These are phyloP conservation scores for Fusarium newnesense DNA, from an alignment of 2,329 filamentous ascomycete species.

Conservation along the genomic window DNA sequence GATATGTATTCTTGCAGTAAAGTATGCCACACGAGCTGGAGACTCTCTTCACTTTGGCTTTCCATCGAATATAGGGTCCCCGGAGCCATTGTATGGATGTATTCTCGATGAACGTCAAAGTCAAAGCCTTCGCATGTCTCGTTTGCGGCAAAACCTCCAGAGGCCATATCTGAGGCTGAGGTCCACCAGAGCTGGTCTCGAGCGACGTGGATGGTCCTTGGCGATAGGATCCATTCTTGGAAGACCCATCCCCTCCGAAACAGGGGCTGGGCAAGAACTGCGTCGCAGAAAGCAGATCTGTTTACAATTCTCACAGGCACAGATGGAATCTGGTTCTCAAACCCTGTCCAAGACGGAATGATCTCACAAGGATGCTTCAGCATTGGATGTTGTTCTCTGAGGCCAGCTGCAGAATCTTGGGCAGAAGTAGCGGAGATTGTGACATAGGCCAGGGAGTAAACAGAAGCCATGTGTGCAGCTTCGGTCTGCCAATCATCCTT, in stretches of 20 bases:
- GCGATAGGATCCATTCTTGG: slow-evolving; percentile 34
- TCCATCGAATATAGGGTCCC: slow-evolving; percentile 16
- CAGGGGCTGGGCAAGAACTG: slow-evolving; percentile 25
- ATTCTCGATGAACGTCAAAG: slow-evolving; percentile 14
- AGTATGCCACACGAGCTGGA: slow-evolving; percentile 10
- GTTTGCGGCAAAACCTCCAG: slow-evolving; percentile 19
- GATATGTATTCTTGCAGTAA: slow-evolving; percentile 28
- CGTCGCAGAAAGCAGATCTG: slow-evolving; percentile 20
- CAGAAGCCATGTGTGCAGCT: slow-evolving; percentile 32
- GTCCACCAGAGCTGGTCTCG: slow-evolving; percentile 37
- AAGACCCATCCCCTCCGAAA: slow-evolving; percentile 34
- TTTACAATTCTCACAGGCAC: slow-evolving; percentile 24
- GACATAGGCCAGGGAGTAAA: slow-evolving; percentile 27
- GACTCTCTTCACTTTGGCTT: background rate
- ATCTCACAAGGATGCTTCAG: slow-evolving; percentile 27
- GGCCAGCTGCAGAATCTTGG: slow-evolving; percentile 23
- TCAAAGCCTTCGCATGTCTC: slow-evolving; percentile 29
- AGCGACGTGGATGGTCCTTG: slow-evolving; percentile 29
- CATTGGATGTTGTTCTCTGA: slow-evolving; percentile 15
- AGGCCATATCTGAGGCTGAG: slow-evolving; percentile 18
- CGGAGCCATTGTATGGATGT: slow-evolving; percentile 8
- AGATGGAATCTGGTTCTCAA: slow-evolving; percentile 6
- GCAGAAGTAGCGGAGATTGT: slow-evolving; percentile 32
- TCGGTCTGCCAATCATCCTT: slow-evolving; percentile 32
- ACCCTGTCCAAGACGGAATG: slow-evolving; percentile 23